Percentiles rank a stretch among this genome's conserved stretches.
Evolutionary conservation across 176 grass and related monocot genomes (phyloP).

Genomic region (Hordeum marinum): DNA sequence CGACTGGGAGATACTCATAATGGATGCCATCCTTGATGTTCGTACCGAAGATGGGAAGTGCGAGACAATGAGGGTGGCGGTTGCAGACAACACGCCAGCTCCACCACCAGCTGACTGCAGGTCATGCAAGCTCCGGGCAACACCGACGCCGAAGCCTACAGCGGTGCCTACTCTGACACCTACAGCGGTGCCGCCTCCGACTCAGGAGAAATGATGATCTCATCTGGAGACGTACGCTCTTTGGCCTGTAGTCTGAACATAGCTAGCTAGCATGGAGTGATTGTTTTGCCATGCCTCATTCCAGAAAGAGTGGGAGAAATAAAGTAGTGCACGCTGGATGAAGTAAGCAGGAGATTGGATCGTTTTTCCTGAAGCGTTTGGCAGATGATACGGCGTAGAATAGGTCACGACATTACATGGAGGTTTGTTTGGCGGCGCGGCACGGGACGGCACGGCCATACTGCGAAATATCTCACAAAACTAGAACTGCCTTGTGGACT

Average conservation of each 20-base stretch:
- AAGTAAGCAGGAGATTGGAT: not conserved
- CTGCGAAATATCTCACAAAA: not conserved
- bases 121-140: constrained; percentile 33
- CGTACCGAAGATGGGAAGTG: constrained; percentile 51
- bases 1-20: constrained; percentile 59
- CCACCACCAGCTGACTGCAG: constrained; percentile 33
- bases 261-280: not conserved
- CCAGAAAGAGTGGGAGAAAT: not conserved
- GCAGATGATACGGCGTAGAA: not conserved
- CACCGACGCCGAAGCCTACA: not conserved
- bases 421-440: not conserved
- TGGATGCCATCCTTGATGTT: constrained; percentile 68
- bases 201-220: not conserved
- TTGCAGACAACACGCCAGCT: constrained; percentile 41
- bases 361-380: not conserved
- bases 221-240: not conserved
- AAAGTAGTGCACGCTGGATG: not conserved
- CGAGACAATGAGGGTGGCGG: constrained; percentile 48
- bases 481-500: not conserved
- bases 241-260: not conserved
- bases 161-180: not conserved
- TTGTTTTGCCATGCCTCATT: not conserved
- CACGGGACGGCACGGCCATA: not conserved
- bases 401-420: not conserved
- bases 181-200: not conserved